Base-by-base conservation (phyloP, 495 filamentous ascomycete genomes). In the Xylaria nigripes region DNA sequence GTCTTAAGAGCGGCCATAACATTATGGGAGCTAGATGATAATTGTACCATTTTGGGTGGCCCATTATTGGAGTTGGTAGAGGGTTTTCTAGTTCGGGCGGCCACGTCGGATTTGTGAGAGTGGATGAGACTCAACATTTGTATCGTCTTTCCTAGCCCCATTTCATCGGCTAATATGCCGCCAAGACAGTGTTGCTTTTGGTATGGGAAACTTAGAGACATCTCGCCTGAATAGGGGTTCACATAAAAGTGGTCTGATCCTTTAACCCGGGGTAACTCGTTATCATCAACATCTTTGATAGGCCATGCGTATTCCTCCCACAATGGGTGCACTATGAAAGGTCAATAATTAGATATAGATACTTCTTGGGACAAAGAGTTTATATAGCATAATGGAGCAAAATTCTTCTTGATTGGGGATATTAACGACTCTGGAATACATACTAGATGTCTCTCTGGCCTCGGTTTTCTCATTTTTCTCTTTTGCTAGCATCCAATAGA, bases 251-350 rank as follows among this genome's bases (percentile, higher is more conserved):
- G 76, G 16, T 82, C 70, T 54, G 89, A 82, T 15, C 76, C 78
- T 8, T 75, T 69, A 16, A 91, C 76, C 18, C 55, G 57, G 2
- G 86, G 83, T 10, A 96, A 50, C 7, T 85, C 79, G 45, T 86
- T 79, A 57, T 90, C 89, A 52, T 97, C 89, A 32, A 86, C 82
- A 70, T 96, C 93, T 67, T 89, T 91, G 6, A 72, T 74, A 1
- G 94, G 93, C 89, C 90, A 98, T 13, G 61, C 59, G 56, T 97
- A 98, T 69, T 97, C 87, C 72, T 98, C 93, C 93, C 93, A 98
- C 6, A 98, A 68, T 10, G 93, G 93, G 72, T 98, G 90, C 89
- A 98, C 36, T 40, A 12, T 40, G n/a, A n/a, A 40, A 40, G 36
- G 12, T 3, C 36, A 18, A 18, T 3, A 18, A n/a, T 40, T 18